Conservation (phyloP, 2,329 filamentous ascomycete species). For the Zalaria obscura region DNA sequence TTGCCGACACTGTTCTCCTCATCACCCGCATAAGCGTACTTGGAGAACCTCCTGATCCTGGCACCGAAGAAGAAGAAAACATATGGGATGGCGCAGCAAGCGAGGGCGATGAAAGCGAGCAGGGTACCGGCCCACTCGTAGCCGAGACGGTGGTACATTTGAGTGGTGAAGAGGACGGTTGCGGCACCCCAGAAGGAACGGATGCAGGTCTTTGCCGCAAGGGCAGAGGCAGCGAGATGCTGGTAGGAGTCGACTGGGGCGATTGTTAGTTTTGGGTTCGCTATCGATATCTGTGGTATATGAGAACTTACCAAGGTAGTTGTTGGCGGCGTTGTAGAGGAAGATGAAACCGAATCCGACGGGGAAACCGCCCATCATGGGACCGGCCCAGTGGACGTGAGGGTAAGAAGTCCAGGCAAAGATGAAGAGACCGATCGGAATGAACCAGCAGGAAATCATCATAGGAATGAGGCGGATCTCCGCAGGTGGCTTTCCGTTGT, state of each 20-base stretch:
- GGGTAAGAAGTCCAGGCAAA: conserved; percentile 58
- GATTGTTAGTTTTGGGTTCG: too few species aligned
- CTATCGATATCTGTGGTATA: too few species aligned
- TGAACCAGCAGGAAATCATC: conserved; percentile 40
- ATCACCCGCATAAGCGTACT: conserved; percentile 54
- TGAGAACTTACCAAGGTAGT: conserved; percentile 19
- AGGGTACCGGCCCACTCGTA: conserved; percentile 17
- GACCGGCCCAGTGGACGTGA: conserved; percentile 54
- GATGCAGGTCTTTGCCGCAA: conserved; percentile 24
- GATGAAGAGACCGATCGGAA: conserved; percentile 51
- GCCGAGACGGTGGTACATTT: conserved; percentile 13
- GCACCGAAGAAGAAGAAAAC: conserved; percentile 69
- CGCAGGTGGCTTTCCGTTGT: conserved; percentile 60
- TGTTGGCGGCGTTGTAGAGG: conserved; percentile 22
- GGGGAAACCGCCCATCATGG: conserved; percentile 23
- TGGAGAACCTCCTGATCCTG: conserved; percentile 51
- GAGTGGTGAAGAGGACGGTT: conserved; percentile 22
- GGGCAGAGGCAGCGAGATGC: conserved; percentile 52
- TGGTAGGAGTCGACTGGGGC: conserved; percentile 45
- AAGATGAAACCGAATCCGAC: conserved; percentile 19
- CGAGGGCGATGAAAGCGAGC: conserved; percentile 51
- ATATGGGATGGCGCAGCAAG: conserved; percentile 71
- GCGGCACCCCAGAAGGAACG: conserved; percentile 21
- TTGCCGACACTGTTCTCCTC: conserved; percentile 25
- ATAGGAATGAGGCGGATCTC: conserved; percentile 71